These are phyloP conservation scores for Heterobasidion irregulare DNA, from an alignment of 1,284 basidiomycete species.

Conservation along the genomic window DNA sequence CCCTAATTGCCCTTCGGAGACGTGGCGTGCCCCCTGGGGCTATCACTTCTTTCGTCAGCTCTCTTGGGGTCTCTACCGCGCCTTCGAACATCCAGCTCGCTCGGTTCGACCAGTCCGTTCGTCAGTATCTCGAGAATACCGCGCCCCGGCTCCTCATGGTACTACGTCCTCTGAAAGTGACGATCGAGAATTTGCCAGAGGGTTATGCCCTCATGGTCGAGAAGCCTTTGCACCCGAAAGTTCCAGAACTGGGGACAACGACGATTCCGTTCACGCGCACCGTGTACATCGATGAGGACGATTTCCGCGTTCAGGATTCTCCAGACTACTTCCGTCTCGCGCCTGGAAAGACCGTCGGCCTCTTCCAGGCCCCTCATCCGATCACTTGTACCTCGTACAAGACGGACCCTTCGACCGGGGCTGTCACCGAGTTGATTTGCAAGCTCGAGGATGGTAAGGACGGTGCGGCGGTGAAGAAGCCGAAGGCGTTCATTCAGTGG, in stretches of 20 bases:
- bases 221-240: conserved; percentile 93
- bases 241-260: conserved; percentile 80
- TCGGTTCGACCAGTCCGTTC: conserved; percentile 87
- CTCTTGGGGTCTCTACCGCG: conserved; percentile 87
- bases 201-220: conserved; percentile 82
- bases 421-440: conserved; percentile 76
- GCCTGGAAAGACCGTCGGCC: conserved; percentile 93
- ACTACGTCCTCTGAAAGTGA: conserved; percentile 84
- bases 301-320: conserved; percentile 89
- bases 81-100: conserved; percentile 80
- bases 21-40: conserved; percentile 96
- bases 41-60: conserved; percentile 88
- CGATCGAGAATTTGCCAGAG: conserved; percentile 85
- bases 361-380: conserved; percentile 93
- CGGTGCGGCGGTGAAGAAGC: conserved; percentile 58
- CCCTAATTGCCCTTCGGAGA: conserved; percentile 89
- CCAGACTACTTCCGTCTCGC: conserved; percentile 97
- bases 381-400: conserved; percentile 91
- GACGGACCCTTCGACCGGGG: conserved; percentile 62
- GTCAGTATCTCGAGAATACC: conserved; percentile 84
- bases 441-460: conserved; percentile 59
- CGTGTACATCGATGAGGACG: conserved; percentile 91
- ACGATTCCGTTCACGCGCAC: conserved; percentile 84
- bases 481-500: conserved; percentile 98
- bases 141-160: conserved; percentile 94